Evolutionary conservation across 805 yeast genomes (phyloP).

Genomic region (Huiozyma naganishii): DNA sequence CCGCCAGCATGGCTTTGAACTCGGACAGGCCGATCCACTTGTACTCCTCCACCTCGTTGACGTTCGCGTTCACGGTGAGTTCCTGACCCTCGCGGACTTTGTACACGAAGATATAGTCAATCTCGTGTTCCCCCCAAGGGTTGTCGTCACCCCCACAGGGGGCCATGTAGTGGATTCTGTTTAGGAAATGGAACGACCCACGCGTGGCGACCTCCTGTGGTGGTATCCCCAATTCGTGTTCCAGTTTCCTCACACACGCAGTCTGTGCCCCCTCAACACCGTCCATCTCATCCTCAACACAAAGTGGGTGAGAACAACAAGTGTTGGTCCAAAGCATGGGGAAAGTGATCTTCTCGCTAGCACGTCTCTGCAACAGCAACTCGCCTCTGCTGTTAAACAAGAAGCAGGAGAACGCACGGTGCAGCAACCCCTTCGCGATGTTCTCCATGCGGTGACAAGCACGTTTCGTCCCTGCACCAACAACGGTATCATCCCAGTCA

Average conservation of each 20-base stretch:
- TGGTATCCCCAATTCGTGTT: slow-evolving; percentile 84
- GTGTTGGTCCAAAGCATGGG: slow-evolving; percentile 98
- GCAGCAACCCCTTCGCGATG: slow-evolving; percentile 76
- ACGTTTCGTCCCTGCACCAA: slow-evolving; percentile 92
- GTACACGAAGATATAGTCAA: slow-evolving; percentile 84
- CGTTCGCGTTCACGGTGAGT: slow-evolving; percentile 44
- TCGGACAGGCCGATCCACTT: slow-evolving; percentile 62
- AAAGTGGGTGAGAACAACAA: slow-evolving; percentile 95
- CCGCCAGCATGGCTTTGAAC: slow-evolving; percentile 66
- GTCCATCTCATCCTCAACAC: slow-evolving; percentile 60
- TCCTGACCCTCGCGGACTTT: slow-evolving; percentile 38
- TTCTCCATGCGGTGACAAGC: slow-evolving; percentile 80
- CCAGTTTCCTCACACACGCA: slow-evolving; percentile 88
- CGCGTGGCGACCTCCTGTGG: slow-evolving; percentile 44
- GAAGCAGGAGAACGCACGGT: slow-evolving; percentile 95
- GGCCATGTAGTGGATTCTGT: slow-evolving; percentile 91
- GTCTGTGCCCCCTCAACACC: slow-evolving; percentile 59
- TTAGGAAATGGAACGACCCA: slow-evolving; percentile 67
- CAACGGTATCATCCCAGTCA: slow-evolving; percentile 75
- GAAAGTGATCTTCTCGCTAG: slow-evolving; percentile 92
- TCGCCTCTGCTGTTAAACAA: slow-evolving; percentile 68
- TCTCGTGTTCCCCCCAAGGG: slow-evolving; percentile 93
- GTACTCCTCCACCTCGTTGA: slow-evolving; percentile 78
- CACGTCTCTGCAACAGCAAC: slow-evolving; percentile 86
- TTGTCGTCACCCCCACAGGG: slow-evolving; percentile 49